A percentile compares a stretch with the other conserved stretches of the same genome.
Evolutionary conservation across 306 rosid genomes (phyloP).

Genomic region (Malus orientalis): DNA sequence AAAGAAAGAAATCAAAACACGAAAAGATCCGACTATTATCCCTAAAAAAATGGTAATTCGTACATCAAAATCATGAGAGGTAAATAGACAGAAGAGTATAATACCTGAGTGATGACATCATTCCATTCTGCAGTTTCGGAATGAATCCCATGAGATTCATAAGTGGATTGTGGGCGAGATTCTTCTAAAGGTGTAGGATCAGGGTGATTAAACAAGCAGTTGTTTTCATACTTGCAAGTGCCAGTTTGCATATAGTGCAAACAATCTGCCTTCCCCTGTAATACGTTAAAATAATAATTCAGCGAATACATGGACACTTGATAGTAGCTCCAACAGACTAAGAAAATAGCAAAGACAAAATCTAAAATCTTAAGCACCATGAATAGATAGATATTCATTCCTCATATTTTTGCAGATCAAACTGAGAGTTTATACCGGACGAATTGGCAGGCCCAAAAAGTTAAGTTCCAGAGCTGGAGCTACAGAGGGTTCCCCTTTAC

Average conservation of each 20-base stretch:
- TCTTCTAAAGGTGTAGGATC: conserved; percentile 69
- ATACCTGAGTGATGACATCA: neutral
- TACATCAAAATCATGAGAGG: neutral
- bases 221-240: conserved; percentile 71
- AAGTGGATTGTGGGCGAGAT: conserved; percentile 42
- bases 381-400: neutral
- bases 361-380: neutral
- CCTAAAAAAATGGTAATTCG: neutral
- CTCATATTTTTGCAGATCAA: neutral
- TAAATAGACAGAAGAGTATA: neutral
- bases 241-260: conserved; percentile 78
- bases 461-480: conserved; percentile 46
- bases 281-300: conserved; percentile 6
- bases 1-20: neutral
- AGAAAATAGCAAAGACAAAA: neutral
- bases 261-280: conserved; percentile 81
- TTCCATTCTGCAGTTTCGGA: conserved; percentile 14
- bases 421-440: conserved; percentile 46
- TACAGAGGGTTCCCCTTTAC: conserved; percentile 35
- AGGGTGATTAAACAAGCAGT: conserved; percentile 90
- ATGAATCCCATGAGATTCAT: conserved; percentile 43
- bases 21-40: neutral
- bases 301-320: neutral
- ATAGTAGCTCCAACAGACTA: neutral
- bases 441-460: conserved; percentile 84